A percentile compares a stretch with the other conserved stretches of the same genome.
These are phyloP conservation scores for Margaritispora aquatica DNA, from an alignment of 495 filamentous ascomycete species.

Conservation along the genomic window DNA sequence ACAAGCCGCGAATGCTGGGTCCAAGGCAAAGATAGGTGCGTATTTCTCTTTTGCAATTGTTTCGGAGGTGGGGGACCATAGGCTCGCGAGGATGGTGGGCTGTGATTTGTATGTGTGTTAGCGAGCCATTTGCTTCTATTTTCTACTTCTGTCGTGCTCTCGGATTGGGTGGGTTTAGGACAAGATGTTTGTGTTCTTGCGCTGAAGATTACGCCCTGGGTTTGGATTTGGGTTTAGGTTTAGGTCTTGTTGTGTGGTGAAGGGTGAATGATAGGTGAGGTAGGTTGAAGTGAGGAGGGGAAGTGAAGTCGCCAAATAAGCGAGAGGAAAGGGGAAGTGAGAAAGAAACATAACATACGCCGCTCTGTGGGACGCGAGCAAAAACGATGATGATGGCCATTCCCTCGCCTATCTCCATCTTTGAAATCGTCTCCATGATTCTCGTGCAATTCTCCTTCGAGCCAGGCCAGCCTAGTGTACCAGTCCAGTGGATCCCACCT, in stretches of 20 bases:
- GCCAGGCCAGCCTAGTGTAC: background rate
- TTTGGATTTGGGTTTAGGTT: too few relatives aligned
- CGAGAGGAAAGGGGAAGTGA: background rate
- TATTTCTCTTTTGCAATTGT: background rate
- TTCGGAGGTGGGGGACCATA: background rate
- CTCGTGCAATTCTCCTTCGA: background rate
- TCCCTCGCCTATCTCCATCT: background rate
- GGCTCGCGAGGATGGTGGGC: slow-evolving; percentile 3
- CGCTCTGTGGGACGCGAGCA: background rate
- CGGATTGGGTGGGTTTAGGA: too few relatives aligned
- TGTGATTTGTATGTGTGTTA: background rate
- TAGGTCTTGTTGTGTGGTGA: too few relatives aligned
- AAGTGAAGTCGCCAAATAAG: background rate
- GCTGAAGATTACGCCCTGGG: too few relatives aligned
- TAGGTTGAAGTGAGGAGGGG: background rate
- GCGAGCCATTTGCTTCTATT: too few relatives aligned
- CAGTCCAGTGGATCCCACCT: background rate
- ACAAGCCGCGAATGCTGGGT: background rate
- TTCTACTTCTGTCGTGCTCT: too few relatives aligned
- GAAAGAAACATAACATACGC: background rate
- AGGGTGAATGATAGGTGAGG: background rate
- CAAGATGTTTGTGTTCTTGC: too few relatives aligned
- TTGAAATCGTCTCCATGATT: background rate
- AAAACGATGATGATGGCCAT: background rate
- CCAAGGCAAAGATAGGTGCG: background rate